Conservation (phyloP, 1,284 basidiomycete species). For the Cutaneotrichosporon cutaneum region DNA sequence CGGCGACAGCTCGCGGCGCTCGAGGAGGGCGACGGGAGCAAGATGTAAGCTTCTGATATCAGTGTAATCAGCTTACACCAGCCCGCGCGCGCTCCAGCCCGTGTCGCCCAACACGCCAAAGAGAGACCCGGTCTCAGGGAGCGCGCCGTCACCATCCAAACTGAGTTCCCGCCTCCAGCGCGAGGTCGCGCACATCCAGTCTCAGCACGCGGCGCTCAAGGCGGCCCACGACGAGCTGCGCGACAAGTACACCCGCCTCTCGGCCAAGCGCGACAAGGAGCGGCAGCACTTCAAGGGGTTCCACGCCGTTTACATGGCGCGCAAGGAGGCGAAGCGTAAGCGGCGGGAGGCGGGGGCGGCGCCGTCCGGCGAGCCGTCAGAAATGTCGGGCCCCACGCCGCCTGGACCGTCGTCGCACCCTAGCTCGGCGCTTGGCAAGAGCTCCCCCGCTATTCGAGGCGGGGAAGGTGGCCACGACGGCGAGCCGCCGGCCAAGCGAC, state of each 20-base stretch:
- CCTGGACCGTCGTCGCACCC: background rate
- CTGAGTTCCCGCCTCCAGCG: background rate
- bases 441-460: background rate
- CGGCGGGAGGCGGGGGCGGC: conserved; percentile 23
- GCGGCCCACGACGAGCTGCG: conserved; percentile 28
- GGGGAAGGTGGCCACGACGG: background rate
- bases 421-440: background rate
- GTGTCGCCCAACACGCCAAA: conserved; percentile 25
- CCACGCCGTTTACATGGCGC: conserved; percentile 29
- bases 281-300: conserved; percentile 40
- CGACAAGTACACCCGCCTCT: conserved; percentile 28
- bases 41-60: background rate
- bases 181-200: conserved; percentile 29
- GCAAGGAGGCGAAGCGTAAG: conserved; percentile 29
- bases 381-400: background rate
- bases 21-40: background rate
- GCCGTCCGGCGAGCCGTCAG: background rate
- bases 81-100: conserved; percentile 24
- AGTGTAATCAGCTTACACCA: background rate
- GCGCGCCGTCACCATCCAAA: conserved; percentile 1
- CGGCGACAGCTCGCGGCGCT: background rate
- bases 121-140: background rate
- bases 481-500: conserved; percentile 6
- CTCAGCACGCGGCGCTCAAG: conserved; percentile 32
- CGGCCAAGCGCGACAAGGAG: conserved; percentile 26